Conservation (phyloP, 2,329 filamentous ascomycete species). For the Rhynchosporium secalis region DNA sequence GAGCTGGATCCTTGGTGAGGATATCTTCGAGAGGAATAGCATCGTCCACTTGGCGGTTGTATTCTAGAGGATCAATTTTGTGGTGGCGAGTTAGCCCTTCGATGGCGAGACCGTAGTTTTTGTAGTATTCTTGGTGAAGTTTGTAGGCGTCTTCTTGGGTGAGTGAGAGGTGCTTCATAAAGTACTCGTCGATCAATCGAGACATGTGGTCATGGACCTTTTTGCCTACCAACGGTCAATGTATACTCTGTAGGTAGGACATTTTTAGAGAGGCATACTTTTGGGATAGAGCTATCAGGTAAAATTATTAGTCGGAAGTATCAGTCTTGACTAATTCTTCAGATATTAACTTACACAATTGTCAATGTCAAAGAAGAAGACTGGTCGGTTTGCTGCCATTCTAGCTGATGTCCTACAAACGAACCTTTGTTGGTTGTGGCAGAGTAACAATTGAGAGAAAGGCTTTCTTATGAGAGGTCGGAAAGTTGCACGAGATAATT, state of each 20-base stretch:
- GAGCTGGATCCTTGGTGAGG: conserved; percentile 73
- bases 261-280: conserved; percentile 53
- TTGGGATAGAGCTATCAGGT: conserved; percentile 71
- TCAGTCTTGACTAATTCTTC: too few species aligned
- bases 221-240: conserved; percentile 50
- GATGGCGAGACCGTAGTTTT: conserved; percentile 94
- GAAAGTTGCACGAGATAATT: not conserved
- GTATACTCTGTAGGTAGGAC: not conserved
- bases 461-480: not conserved
- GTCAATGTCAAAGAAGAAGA: conserved; percentile 90
- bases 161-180: conserved; percentile 68
- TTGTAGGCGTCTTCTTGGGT: conserved; percentile 75
- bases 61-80: conserved; percentile 91
- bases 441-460: not conserved
- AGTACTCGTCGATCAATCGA: conserved; percentile 64
- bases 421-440: not conserved
- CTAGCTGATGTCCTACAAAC: not conserved
- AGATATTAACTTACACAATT: conserved; percentile 67
- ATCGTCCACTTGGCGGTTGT: conserved; percentile 93
- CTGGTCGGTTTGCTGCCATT: conserved; percentile 44
- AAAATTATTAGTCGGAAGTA: not conserved
- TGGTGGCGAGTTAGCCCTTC: conserved; percentile 93
- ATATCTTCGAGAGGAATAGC: conserved; percentile 84
- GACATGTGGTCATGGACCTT: conserved; percentile 90
- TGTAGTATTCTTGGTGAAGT: conserved; percentile 90